These are phyloP conservation scores for Pyronema omphalodes DNA, from an alignment of 495 filamentous ascomycete genomes.

Conservation along the genomic window DNA sequence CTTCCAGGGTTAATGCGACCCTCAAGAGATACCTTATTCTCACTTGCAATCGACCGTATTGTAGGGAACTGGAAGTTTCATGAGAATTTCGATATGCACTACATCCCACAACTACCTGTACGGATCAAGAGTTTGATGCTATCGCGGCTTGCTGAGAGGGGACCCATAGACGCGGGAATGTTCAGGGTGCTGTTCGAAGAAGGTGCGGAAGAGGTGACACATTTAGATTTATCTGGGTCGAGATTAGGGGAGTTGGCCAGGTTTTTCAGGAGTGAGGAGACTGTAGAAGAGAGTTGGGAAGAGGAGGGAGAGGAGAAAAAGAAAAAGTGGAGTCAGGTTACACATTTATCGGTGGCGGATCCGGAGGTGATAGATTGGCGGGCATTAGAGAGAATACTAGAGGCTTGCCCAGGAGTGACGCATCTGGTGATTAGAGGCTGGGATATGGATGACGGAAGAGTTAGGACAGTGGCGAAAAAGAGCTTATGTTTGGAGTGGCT, in stretches of 20 bases:
- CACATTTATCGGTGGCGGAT: conserved; percentile 3
- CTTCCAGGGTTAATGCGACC: conserved; percentile 9
- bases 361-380: conserved; percentile 6
- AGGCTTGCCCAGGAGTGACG: conserved; percentile 12
- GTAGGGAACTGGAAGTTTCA: conserved; percentile 14
- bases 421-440: conserved; percentile 17
- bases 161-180: conserved; percentile 2
- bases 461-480: conserved; percentile 8
- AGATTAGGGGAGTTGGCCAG: conserved; percentile 3
- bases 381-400: conserved; percentile 4
- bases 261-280: conserved; percentile 2
- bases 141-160: background rate
- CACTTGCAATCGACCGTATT: conserved; percentile 5
- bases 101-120: conserved; percentile 10
- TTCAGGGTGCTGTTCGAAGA: conserved; percentile 11
- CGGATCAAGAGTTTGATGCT: conserved; percentile 13
- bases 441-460: background rate
- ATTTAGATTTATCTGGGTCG: conserved; percentile 10
- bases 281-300: background rate
- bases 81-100: conserved; percentile 15
- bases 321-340: background rate
- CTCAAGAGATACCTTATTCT: conserved; percentile 1
- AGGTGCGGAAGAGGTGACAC: conserved; percentile 12
- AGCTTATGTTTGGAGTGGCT: conserved; percentile 18
- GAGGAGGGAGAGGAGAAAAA: background rate